A percentile compares a stretch with the other conserved stretches of the same genome.
Evolutionary conservation across 2,329 filamentous ascomycete species (phyloP).

Genomic region (Fusarium verrucosum): DNA sequence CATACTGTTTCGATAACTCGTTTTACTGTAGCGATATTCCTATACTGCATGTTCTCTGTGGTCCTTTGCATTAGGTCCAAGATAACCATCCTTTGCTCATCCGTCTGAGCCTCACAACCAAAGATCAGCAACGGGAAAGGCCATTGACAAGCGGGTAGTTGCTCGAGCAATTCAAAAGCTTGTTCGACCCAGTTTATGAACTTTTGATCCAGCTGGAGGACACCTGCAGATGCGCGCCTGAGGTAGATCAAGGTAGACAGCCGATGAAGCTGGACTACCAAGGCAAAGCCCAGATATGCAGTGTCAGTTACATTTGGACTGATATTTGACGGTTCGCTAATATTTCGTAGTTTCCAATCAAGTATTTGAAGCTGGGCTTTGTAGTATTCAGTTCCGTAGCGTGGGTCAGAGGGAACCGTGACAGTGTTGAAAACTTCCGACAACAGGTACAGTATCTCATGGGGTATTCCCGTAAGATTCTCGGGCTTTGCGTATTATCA

Average conservation of each 20-base stretch:
- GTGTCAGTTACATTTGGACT: rapidly evolving
- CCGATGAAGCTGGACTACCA: conserved; percentile 39
- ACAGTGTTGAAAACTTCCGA: conserved; percentile 25
- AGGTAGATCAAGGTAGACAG: conserved; percentile 47
- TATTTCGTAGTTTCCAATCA: conserved; percentile 1
- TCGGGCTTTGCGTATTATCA: not conserved
- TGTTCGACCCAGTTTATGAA: conserved; percentile 34
- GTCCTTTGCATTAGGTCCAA: conserved; percentile 44
- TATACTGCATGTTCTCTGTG: conserved; percentile 15
- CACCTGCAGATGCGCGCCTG: conserved; percentile 29
- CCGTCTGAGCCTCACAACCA: conserved; percentile 39
- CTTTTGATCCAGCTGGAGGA: conserved; percentile 8
- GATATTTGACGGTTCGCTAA: rapidly evolving
- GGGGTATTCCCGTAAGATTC: not conserved
- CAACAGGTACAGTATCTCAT: conserved; percentile 23
- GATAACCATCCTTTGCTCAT: conserved; percentile 25
- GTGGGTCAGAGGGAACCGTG: not conserved
- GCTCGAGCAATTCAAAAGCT: conserved; percentile 40
- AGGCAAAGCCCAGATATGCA: not conserved
- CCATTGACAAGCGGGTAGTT: conserved; percentile 31
- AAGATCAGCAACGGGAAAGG: conserved; percentile 41
- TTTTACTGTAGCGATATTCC: conserved; percentile 36
- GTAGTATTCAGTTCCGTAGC: not conserved
- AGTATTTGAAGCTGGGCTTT: conserved; percentile 1
- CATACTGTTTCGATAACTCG: conserved; percentile 45